These are phyloP conservation scores for Tuctoria greenei DNA, from an alignment of 176 grass and related monocot species.

Conservation along the genomic window DNA sequence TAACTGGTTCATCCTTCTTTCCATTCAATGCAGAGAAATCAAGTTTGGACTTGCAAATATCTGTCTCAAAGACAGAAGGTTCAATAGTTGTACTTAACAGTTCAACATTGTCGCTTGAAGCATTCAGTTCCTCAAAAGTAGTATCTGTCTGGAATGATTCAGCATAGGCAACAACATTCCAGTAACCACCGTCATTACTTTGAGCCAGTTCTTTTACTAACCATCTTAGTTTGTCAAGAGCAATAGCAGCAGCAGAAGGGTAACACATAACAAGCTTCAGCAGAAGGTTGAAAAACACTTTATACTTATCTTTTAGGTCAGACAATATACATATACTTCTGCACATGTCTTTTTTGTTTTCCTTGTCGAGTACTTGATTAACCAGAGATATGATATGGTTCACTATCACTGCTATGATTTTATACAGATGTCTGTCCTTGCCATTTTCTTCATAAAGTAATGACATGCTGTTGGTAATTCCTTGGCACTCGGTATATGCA, in stretches of 20 bases:
- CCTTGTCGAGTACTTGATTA: conserved; percentile 29
- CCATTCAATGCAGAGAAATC: conserved; percentile 17
- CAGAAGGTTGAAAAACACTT: conserved; percentile 47
- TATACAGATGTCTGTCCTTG: conserved; percentile 29
- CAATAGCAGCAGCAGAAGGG: conserved; percentile 49
- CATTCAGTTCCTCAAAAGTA: conserved; percentile 2
- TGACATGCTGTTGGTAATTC: conserved; percentile 28
- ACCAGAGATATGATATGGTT: conserved; percentile 47
- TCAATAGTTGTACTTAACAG: conserved; percentile 1
- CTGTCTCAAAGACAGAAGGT: conserved; percentile 27
- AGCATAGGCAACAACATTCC: not conserved
- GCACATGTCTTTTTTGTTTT: conserved; percentile 24
- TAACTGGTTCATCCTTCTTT: conserved; percentile 16
- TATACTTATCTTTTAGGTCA: conserved; percentile 44
- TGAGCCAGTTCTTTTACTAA: conserved; percentile 49
- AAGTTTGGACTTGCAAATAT: conserved; percentile 15
- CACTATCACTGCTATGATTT: conserved; percentile 41
- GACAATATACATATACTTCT: conserved; percentile 11
- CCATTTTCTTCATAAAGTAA: conserved; percentile 41
- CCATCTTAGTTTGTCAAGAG: conserved; percentile 57
- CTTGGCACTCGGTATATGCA: conserved; percentile 21
- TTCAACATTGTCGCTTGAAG: conserved; percentile 31
- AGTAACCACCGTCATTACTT: conserved; percentile 33
- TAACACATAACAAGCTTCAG: conserved; percentile 61
- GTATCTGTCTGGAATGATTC: conserved; percentile 31